Evolutionary conservation across 805 yeast species (phyloP), one percentile per base, ranked within the genome.

Genomic region (Kodamaea kaohsiungensis): DNA sequence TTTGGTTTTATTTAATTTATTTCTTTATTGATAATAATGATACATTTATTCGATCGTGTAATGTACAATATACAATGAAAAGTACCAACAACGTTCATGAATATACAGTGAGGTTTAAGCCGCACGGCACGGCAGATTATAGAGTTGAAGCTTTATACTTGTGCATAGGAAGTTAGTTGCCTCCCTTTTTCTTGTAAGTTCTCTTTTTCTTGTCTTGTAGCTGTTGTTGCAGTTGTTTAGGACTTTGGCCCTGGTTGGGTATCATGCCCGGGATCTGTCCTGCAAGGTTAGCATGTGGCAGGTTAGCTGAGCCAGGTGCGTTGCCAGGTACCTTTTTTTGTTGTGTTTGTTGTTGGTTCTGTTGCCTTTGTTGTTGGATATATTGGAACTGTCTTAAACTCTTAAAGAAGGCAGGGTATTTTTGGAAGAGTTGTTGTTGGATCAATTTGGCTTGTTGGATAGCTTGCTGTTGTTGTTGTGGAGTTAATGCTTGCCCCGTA

Each of bases 381-480:
- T 61, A 52, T 49, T 66, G 70, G 30, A 61, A 62, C 39, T 67
- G 71, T 10, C 68, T 59, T 33, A 67, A 62, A n/a, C 65, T 56
- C 42, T 65, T 67, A 56, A 66, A 67, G 43, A 66, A 67, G 0
- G 60, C 59, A 1, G 70, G 69, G 53, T 64, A 67, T 43, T 65
- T 59, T 52, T 66, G 70, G 2, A 65, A 47, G 52, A 67, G 57
- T 30, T 67, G 71, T 46, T 66, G 70, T 50, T 66, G 69, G 12
- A 63, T 55, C 27, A 59, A 53, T 52, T 74, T 73, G 13, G 78
- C 76, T 57, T 76, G 79, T 52, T 72, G 77, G 13, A 73, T 56
- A 1, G 80, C 79, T 52, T 73, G 78, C 53, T 73, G 79, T 49
- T 75, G 77, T 54, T 76, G 80, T 48, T 72, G 77, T 3, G 76